These are phyloP conservation scores for Fusarium keratoplasticum DNA, from an alignment of 2,329 filamentous ascomycete species.

Conservation along the genomic window DNA sequence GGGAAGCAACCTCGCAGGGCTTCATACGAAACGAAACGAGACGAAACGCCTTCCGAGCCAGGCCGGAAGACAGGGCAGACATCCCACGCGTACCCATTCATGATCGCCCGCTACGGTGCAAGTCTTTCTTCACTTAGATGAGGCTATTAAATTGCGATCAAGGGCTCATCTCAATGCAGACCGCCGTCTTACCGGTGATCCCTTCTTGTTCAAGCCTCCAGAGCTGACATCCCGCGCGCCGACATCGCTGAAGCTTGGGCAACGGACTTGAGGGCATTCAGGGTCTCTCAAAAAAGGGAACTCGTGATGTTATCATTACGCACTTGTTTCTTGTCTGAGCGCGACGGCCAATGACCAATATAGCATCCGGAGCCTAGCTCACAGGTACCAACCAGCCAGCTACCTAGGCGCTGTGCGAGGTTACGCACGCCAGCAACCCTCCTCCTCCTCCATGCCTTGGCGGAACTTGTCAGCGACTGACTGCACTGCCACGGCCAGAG, in stretches of 20 bases:
- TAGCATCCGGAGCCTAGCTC: constrained; percentile 4
- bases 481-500: constrained; percentile 5
- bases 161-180: not conserved
- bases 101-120: not conserved
- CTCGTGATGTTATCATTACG: constrained; percentile 31
- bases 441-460: constrained; percentile 5
- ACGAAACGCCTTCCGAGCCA: constrained; percentile 22
- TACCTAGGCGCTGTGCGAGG: constrained; percentile 27
- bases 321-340: constrained; percentile 12
- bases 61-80: not conserved
- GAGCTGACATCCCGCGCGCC: not conserved
- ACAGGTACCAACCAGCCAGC: constrained; percentile 3
- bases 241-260: not conserved
- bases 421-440: constrained; percentile 9
- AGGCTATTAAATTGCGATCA: not conserved
- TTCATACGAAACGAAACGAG: constrained; percentile 33
- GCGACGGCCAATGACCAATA: constrained; percentile 9
- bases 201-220: not conserved
- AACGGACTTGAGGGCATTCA: constrained; percentile 10
- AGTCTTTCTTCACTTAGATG: not conserved
- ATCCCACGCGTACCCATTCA: not conserved
- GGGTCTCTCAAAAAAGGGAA: constrained; percentile 4
- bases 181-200: not conserved
- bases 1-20: not conserved
- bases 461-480: constrained; percentile 22